Percentiles rank a stretch among this genome's conserved stretches.
These are phyloP conservation scores for Amphicarpaea edgeworthii DNA, from an alignment of 306 rosid genomes.

Conservation along the genomic window DNA sequence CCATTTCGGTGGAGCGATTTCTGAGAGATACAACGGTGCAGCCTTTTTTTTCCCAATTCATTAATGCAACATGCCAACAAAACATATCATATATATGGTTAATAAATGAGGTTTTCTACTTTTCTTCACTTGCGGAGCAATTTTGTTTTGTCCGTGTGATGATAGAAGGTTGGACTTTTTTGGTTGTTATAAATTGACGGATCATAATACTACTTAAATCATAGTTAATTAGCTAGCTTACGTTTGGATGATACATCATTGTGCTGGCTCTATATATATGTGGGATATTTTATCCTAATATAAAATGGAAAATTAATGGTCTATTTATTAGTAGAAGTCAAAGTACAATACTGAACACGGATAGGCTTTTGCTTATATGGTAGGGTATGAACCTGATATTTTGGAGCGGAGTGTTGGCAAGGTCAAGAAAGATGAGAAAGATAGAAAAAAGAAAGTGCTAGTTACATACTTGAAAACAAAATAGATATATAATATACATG, in stretches of 20 bases:
- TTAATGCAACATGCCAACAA: background rate
- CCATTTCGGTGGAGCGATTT: constrained; percentile 79
- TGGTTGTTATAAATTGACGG: background rate
- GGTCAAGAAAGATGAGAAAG: background rate
- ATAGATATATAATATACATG: too few species aligned
- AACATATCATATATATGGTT: background rate
- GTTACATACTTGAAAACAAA: too few species aligned
- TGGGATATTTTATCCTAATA: background rate
- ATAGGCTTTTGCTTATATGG: background rate
- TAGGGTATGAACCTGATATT: background rate
- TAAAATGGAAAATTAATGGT: background rate
- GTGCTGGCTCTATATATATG: background rate
- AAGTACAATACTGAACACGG: background rate
- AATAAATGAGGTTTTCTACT: background rate
- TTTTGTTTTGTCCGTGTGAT: background rate
- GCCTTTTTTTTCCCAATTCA: constrained; percentile 54
- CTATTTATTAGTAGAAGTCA: background rate
- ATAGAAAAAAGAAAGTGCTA: background rate
- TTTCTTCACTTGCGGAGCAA: background rate
- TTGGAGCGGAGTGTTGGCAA: background rate
- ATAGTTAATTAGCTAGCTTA: too few species aligned
- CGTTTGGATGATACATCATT: background rate
- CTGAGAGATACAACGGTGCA: constrained; percentile 77
- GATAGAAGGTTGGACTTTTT: background rate
- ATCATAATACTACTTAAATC: background rate